These are phyloP conservation scores for Penicillium paradoxum DNA, from an alignment of 495 filamentous ascomycete genomes.

Conservation along the genomic window DNA sequence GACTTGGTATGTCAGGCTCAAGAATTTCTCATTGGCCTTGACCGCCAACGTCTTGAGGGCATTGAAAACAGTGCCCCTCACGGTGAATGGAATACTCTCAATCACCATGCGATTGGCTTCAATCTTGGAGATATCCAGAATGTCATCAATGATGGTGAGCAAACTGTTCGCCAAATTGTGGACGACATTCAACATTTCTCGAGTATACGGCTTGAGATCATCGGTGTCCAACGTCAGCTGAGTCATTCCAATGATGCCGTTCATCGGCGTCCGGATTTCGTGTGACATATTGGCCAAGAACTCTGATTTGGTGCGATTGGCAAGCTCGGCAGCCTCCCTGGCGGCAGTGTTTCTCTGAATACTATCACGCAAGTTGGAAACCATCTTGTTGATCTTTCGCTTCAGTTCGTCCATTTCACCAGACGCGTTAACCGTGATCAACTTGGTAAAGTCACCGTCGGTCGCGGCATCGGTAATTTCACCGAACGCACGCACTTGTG, in stretches of 20 bases:
- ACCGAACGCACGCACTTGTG: constrained; percentile 95
- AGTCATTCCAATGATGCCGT: constrained; percentile 86
- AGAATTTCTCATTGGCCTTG: constrained; percentile 94
- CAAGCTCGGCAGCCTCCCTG: constrained; percentile 91
- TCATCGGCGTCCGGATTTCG: constrained; percentile 97
- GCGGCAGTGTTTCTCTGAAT: constrained; percentile 97
- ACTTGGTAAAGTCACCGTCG: constrained; percentile 92
- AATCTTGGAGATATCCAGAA: constrained; percentile 98
- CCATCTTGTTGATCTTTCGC: constrained; percentile 99
- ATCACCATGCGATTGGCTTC: constrained; percentile 99
- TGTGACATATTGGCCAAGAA: constrained; percentile 99
- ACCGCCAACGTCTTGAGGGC: constrained; percentile 94
- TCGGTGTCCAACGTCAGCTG: constrained; percentile 96
- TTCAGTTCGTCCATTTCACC: constrained; percentile 99
- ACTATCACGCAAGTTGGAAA: constrained; percentile 89
- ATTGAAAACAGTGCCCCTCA: constrained; percentile 94
- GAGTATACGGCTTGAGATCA: constrained; percentile 81
- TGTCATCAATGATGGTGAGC: constrained; percentile 98
- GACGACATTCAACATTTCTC: constrained; percentile 98
- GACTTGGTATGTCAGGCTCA: constrained; percentile 91
- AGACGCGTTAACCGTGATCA: constrained; percentile 96
- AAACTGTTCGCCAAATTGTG: constrained; percentile 96
- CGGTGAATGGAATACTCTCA: constrained; percentile 94
- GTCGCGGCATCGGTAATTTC: constrained; percentile 97
- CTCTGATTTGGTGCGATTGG: constrained; percentile 97